Base-by-base conservation (phyloP, 345 rosid genomes). In the Eucalyptus pumila region DNA sequence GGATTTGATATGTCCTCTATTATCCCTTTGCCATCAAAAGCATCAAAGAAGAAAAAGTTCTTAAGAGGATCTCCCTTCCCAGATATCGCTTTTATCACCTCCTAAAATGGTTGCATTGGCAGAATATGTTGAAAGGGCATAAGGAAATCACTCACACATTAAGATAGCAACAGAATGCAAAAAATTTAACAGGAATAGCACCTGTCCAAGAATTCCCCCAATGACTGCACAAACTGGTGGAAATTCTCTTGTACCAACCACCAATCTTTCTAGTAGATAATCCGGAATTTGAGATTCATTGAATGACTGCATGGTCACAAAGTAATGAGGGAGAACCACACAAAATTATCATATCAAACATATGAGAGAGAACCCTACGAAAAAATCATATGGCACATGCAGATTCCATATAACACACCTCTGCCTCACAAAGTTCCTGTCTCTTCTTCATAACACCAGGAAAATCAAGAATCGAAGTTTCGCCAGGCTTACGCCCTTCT, bases 141-240 rank as follows among this genome's bases (percentile, higher is more conserved):
- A 37, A 76, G 85, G 85, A 52, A 37, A 48, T 37, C 48, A 86
- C 45, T 65, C 12, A 83, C 80, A 69, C 58, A 91, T 69, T 13
- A 34, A 40, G 12, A 86, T 86, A n/a, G 32, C 7, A 24, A 89
- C 2, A 13, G n/a, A 13, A 48, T 87, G 27, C 11, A 83, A 48
- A 65, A n/a, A 32, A 11, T n/a, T 16, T 67, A 27, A 45, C 86
- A 87, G 86, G 87, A 90, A 91, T 42, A 26, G 47, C 87, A 96
- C 99, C 99, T 98, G 99, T 89, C 99, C 99, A 52, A 97, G 94
- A 88, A 94, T 93, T 89, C 99, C 99, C 87, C 99, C 99, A 6
- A 98, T 89, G 89, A 98, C 92, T 58, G 99, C 99, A 94, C 99
- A 98, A 62, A 95, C 97, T 8, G 98, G 96, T 90, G 99, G 97